These are phyloP conservation scores for Pythium myriotylum DNA, from an alignment of 352 stramenopile species.

Conservation along the genomic window DNA sequence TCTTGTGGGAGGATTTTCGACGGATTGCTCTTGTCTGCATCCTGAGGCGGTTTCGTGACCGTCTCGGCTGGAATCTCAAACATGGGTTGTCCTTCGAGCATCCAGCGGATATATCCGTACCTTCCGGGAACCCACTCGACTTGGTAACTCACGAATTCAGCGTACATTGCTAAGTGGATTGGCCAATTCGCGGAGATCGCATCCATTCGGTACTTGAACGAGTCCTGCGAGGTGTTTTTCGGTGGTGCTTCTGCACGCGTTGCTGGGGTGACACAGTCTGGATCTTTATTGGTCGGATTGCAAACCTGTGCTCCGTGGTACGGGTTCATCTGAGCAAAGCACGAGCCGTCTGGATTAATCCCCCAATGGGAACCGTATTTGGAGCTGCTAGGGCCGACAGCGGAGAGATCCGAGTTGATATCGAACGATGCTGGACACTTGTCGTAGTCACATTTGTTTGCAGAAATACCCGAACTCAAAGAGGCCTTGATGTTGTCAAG, in stretches of 20 bases:
- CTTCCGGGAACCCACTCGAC: conserved; percentile 59
- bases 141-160: conserved; percentile 54
- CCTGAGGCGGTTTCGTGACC: conserved; percentile 47
- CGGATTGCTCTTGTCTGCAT: conserved; percentile 44
- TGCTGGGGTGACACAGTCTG: conserved; percentile 10
- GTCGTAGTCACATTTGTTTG: conserved; percentile 43
- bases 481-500: conserved; percentile 30
- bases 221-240: background rate
- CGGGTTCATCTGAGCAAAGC: conserved; percentile 56
- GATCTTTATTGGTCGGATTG: conserved; percentile 41
- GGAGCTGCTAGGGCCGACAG: conserved; percentile 24
- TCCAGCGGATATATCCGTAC: conserved; percentile 62
- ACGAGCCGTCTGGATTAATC: conserved; percentile 68
- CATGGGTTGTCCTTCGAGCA: conserved; percentile 45
- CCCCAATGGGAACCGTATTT: conserved; percentile 42
- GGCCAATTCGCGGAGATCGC: conserved; percentile 67
- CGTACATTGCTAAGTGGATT: conserved; percentile 56
- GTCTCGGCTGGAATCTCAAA: conserved; percentile 60
- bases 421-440: conserved; percentile 49
- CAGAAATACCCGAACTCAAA: conserved; percentile 34
- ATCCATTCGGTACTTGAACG: conserved; percentile 61
- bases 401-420: conserved; percentile 38
- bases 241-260: background rate
- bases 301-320: conserved; percentile 61
- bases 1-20: conserved; percentile 64